Evolutionary conservation across 2,329 filamentous ascomycete species (phyloP), one percentile per base, ranked within the genome.

Genomic region (Fusarium tanahbumbuense): DNA sequence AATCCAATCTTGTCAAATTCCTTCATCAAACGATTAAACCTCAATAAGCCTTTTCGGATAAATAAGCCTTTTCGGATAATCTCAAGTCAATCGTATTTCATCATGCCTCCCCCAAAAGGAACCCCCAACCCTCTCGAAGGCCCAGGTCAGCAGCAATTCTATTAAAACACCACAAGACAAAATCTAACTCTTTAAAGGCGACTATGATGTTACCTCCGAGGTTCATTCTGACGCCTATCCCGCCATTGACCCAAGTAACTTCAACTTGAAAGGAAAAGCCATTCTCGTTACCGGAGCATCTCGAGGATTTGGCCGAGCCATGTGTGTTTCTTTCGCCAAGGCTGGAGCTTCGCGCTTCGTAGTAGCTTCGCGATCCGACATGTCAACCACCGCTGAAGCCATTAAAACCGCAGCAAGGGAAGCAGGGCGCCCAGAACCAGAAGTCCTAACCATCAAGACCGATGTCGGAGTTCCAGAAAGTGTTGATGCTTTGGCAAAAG

Each of bases 261-360:
- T 64, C 2, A 6, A 58, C 10, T 8, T 64, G 0, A 46, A 64
- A 20, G 60, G 18, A 4, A 64, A 64, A 11, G 27, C 53, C 16
- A 25, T 64, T 20, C 44, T 64, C 15, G 44, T 64, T 5, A 64
- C 60, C 8, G 61, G 61, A 13, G 60, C 61, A 41, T 64, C 61
- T 7, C 60, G 61, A 32, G 60, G 61, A 2, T 64, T 45, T 34
- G 61, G 61, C 6, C 30, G 44, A 32, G 61, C 60, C 6, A 64
- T 64, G 61, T 64, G 61, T 13, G 50, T 5, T 6, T 54, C 44
- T 6, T 64, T 64, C 15, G 50, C 61, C 10, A 25, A 27, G 3
- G 50, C 61, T 11, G 61, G 61, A 15, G 27, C 60, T 2, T 64
- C 61, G 23, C 60, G 42, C 8, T 13, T 64, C 1, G 32, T 50